Evolutionary conservation across 805 yeast species (phyloP).

Genomic region (Cephaloascus albidus): DNA sequence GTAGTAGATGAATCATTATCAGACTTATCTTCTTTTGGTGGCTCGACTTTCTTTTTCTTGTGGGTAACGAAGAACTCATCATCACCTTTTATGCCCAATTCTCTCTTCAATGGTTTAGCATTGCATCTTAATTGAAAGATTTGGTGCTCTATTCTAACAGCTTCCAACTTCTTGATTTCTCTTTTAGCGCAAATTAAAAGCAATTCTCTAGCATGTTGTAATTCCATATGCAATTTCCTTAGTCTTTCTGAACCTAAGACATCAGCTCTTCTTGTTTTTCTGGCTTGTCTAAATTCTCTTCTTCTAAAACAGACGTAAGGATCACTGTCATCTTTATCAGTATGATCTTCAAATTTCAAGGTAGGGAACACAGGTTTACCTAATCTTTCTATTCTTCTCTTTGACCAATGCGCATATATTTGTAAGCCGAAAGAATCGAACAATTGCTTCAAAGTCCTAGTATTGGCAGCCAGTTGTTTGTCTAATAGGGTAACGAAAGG

Average conservation of each 20-base stretch:
- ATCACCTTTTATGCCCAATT: conserved; percentile 69
- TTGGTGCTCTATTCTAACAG: conserved; percentile 50
- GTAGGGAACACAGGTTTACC: conserved; percentile 71
- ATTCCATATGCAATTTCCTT: conserved; percentile 61
- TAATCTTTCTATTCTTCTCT: conserved; percentile 55
- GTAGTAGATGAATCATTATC: conserved; percentile 9
- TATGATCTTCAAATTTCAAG: conserved; percentile 77
- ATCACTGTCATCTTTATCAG: conserved; percentile 84
- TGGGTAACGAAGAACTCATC: conserved; percentile 77
- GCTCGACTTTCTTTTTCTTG: conserved; percentile 46
- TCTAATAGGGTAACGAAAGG: conserved; percentile 56
- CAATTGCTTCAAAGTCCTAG: conserved; percentile 36
- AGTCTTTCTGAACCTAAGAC: conserved; percentile 81
- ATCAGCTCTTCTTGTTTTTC: conserved; percentile 94
- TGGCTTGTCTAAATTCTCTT: conserved; percentile 89
- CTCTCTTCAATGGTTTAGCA: conserved; percentile 67
- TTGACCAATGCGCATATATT: conserved; percentile 77
- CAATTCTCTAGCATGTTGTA: conserved; percentile 66
- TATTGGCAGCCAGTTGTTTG: conserved; percentile 8
- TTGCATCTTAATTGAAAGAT: conserved; percentile 67
- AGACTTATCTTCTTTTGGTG: conserved; percentile 22
- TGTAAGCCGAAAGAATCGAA: conserved; percentile 52
- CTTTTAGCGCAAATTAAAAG: conserved; percentile 65
- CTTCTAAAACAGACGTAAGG: conserved; percentile 95
- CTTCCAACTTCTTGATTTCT: conserved; percentile 54